Evolutionary conservation across 345 rosid genomes (phyloP), one percentile per base, ranked within the genome.

Genomic region (Durio zibethinus): DNA sequence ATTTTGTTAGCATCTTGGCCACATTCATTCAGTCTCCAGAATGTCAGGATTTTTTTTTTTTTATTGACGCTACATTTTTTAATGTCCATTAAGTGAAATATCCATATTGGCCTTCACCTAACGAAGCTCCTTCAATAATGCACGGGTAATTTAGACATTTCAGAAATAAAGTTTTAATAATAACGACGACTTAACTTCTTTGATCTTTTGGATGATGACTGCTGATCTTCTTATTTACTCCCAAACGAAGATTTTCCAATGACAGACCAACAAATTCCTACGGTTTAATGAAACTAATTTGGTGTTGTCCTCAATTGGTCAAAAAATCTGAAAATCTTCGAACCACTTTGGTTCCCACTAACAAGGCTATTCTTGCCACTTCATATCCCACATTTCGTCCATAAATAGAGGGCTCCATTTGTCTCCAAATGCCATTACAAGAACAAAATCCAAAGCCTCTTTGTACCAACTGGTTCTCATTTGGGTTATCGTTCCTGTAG

Each of bases 331-430:
- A 53, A 50, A 6, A 20, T 53, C 57, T 20, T 53, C 23, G 2
- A 53, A 53, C 11, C 11, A 7, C 11, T n/a, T 47, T 3, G 12
- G 16, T 16, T 25, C 38, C 36, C 2, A 63, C 5, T 4, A 33
- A 4, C 33, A 52, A 63, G 77, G 45, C 8, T 73, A 78, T 54
- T 64, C 40, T 45, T 0, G 77, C 29, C 31, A 75, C 1, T 20
- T 54, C 31, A 0, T 43, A 10, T 4, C 23, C 52, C 20, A 11
- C 21, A 16, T 20, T 20, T 7, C 57, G 1, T 50, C 80, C 20
- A 52, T 79, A 81, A 72, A 72, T 72, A 42, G 61, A 42, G 61
- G 16, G 78, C 78, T 11, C 15, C 57, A n/a, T 31, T 61, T 35
- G 53, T 33, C 45, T 29, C 57, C 45, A 25, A 47, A 36, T 23